Percentiles rank a stretch among this genome's conserved stretches.
Conservation (phyloP, 768 basidiomycete genomes). For the Lepiota brunneoincarnata region DNA sequence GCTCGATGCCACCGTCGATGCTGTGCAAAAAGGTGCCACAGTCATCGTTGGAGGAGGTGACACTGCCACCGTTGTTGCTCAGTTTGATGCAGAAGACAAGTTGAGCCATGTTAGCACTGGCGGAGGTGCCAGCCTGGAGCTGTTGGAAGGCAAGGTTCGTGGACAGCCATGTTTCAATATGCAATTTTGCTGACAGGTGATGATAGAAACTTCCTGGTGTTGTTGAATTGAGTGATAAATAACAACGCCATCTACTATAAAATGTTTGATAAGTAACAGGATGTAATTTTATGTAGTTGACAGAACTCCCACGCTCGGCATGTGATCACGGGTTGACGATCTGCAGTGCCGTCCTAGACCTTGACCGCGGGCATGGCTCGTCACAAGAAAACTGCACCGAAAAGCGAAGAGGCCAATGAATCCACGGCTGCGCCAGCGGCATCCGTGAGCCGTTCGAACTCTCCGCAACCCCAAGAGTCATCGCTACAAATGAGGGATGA, state of each 20-base stretch:
- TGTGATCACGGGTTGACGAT: background rate
- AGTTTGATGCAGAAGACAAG: constrained; percentile 79
- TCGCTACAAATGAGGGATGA: constrained; percentile 9
- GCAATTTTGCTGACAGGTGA: constrained; percentile 15
- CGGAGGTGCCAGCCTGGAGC: constrained; percentile 89
- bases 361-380: constrained; percentile 6
- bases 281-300: background rate
- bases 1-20: constrained; percentile 83
- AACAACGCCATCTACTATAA: background rate
- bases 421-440: background rate
- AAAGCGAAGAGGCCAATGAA: constrained; percentile 8
- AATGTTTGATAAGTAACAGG: background rate
- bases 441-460: constrained; percentile 3
- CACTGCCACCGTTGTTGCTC: constrained; percentile 94
- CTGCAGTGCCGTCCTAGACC: background rate
- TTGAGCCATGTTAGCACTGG: constrained; percentile 97
- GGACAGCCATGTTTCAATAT: background rate
- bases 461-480: constrained; percentile 4
- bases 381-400: constrained; percentile 2
- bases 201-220: constrained; percentile 84
- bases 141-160: constrained; percentile 94
- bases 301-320: constrained; percentile 7
- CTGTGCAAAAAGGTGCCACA: constrained; percentile 79
- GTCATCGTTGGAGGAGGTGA: constrained; percentile 97
- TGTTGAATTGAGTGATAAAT: constrained; percentile 82